Evolutionary conservation across 2,329 filamentous ascomycete species (phyloP), one percentile per base, ranked within the genome.

Genomic region (Phialophora expanda): DNA sequence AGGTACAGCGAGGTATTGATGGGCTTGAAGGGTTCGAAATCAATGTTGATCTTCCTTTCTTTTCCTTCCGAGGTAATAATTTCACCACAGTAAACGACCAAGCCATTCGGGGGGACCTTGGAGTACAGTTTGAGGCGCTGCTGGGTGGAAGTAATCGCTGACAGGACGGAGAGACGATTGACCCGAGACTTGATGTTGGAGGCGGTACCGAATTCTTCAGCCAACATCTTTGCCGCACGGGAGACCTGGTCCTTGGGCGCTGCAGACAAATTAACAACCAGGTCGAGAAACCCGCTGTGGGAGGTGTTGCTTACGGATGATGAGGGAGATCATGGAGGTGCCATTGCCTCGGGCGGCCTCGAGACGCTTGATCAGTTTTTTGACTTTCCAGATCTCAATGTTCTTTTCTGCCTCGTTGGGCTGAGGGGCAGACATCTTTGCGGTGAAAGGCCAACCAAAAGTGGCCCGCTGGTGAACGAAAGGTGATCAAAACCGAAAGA

Each of bases 131-230:
- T 99, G 72, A 99, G 89, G 79, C 95, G 91, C 84, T 99, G 95
- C 83, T 99, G 96, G 74, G 95, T 99, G 69, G 95, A 99, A 61
- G 95, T 99, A 76, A 99, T 99, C 79, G 95, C 95, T 44, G 94
- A 98, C 74, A 99, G 85, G 73, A 99, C 95, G 60, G 95, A 99
- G 78, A 98, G 91, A 81, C 95, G 89, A 83, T 99, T 99, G 84
- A 99, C 95, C 78, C 95, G 93, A 66, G 95, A 99, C 82, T 99
- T 99, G 85, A 99, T 99, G 83, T 99, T 99, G 75, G 93, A 97
- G 68, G 95, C 96, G 66, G 95, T 99, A 78, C 95, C 95, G 78
- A 95, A 97, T 91, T 97, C 93, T 97, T 99, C 95, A 84, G 96
- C 96, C 89, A 99, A 90, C 95, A 99, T 99, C 87, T 98, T 98